These are phyloP conservation scores for Cercospora beticola DNA, from an alignment of 2,329 filamentous ascomycete species.

Conservation along the genomic window DNA sequence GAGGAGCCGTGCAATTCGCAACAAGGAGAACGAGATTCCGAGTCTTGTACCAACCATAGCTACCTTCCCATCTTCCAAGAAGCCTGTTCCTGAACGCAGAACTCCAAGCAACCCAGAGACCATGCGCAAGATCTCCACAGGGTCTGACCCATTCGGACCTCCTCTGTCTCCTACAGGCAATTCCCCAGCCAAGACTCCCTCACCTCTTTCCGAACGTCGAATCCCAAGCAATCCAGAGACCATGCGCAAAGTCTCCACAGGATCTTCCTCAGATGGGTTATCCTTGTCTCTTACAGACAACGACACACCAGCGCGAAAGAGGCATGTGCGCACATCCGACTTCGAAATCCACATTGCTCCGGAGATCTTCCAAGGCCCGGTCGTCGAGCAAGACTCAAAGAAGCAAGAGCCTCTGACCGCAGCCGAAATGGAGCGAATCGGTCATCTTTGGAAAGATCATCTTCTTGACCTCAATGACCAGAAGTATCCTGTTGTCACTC, in stretches of 20 bases:
- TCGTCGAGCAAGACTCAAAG: background rate
- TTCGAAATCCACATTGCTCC: background rate
- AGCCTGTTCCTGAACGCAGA: background rate
- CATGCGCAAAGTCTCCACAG: background rate
- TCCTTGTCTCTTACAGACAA: background rate
- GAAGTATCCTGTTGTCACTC: slow-evolving; percentile 18
- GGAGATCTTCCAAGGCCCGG: background rate
- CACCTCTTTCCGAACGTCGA: background rate
- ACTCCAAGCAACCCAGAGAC: background rate
- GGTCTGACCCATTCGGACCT: background rate
- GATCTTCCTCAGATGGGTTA: background rate
- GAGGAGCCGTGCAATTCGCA: background rate
- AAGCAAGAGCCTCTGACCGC: background rate
- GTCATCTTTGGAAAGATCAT: slow-evolving; percentile 8
- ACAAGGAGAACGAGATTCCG: background rate
- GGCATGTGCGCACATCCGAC: background rate
- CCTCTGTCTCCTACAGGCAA: background rate
- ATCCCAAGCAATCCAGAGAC: background rate
- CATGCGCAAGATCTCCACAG: background rate
- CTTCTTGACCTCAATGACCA: slow-evolving; percentile 13
- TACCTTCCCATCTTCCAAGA: background rate
- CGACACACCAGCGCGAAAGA: background rate
- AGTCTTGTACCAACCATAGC: background rate
- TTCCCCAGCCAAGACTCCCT: background rate
- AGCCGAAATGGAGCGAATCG: slow-evolving; percentile 6